Evolutionary conservation across 2,329 filamentous ascomycete species (phyloP).

Genomic region (Venturia effusa): DNA sequence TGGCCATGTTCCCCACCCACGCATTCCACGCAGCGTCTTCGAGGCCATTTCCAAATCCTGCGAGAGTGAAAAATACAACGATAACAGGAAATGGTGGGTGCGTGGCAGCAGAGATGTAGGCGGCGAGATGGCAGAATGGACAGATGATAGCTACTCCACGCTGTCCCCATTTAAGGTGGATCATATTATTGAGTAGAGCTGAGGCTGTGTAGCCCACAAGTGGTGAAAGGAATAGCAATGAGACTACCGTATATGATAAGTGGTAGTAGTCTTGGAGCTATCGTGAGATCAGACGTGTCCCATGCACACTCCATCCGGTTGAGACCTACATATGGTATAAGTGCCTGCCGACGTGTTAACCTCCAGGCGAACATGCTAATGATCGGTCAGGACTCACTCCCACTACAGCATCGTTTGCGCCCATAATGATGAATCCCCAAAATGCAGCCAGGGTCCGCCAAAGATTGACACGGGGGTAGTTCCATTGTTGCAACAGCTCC

Average conservation of each 20-base stretch:
- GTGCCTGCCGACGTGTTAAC: slow-evolving; percentile 18
- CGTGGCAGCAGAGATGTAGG: slow-evolving; percentile 53
- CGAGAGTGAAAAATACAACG: slow-evolving; percentile 52
- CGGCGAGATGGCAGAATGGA: slow-evolving; percentile 50
- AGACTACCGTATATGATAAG: slow-evolving; percentile 51
- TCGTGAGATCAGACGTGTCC: neutral
- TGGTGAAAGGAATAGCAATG: slow-evolving; percentile 56
- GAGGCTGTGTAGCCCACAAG: slow-evolving; percentile 55
- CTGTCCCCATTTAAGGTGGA: slow-evolving; percentile 57
- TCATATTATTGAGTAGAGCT: slow-evolving; percentile 51
- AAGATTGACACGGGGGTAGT: slow-evolving; percentile 47
- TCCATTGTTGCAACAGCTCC: slow-evolving; percentile 48
- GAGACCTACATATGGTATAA: slow-evolving; percentile 37
- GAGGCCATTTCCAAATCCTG: slow-evolving; percentile 62
- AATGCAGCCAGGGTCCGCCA: slow-evolving; percentile 49
- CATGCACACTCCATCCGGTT: neutral
- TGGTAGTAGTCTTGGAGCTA: slow-evolving; percentile 52
- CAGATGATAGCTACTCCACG: slow-evolving; percentile 59
- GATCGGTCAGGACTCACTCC: slow-evolving; percentile 34
- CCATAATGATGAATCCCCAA: slow-evolving; percentile 53
- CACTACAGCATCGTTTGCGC: slow-evolving; percentile 56
- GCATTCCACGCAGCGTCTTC: slow-evolving; percentile 52
- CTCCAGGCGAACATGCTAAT: neutral
- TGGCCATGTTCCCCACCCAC: slow-evolving; percentile 60
- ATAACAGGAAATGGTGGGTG: slow-evolving; percentile 62